Evolutionary conservation across 2,329 filamentous ascomycete species (phyloP), one percentile per base, ranked within the genome.

Genomic region (Venturia carpophila): DNA sequence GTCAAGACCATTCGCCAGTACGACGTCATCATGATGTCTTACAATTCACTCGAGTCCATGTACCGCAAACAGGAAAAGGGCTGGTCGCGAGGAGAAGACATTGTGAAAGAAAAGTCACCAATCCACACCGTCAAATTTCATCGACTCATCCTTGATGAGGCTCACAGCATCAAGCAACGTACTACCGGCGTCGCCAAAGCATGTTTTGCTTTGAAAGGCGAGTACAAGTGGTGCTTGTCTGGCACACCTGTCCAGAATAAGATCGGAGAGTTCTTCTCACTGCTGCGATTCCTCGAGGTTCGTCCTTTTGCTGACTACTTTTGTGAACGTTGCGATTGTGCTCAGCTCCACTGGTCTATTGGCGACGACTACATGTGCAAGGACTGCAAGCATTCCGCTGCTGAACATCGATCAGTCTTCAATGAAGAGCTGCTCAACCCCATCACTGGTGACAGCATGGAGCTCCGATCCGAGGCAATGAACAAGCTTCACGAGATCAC

Each of bases 21-120:
- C 76, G 87, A 99, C 75, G 91, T 99, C 62, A 93, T 97, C 73
- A 92, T 97, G 84, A 96, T 97, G 78, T 97, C 93, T 17, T 99
- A 95, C 82, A 92, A 90, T 70, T 84, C 90, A 69, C 79, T 99
- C 42, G 94, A 97, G 75, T 96, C 92, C 0, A 87, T 96, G 71
- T 91, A 92, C 73, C 88, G 94, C 66, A 96, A 95, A 75, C 90
- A 99, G 75, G 88, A 89, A 71, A 96, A 94, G 73, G 94, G 94
- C 0, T 94, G 92, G 81, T 87, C 83, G 69, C 88, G 92, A 66
- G 89, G 90, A 68, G 86, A 90, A 34, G 89, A 89, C 13, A 79
- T 93, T 30, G 83, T 93, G 76, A 96, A 93, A 73, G 90, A 94
- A 75, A 82, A 85, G 61, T 87, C 84, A 2, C 75, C 78, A 41